Base-by-base conservation (phyloP, 2,329 filamentous ascomycete genomes). In the Aspergillus arachidicola region DNA sequence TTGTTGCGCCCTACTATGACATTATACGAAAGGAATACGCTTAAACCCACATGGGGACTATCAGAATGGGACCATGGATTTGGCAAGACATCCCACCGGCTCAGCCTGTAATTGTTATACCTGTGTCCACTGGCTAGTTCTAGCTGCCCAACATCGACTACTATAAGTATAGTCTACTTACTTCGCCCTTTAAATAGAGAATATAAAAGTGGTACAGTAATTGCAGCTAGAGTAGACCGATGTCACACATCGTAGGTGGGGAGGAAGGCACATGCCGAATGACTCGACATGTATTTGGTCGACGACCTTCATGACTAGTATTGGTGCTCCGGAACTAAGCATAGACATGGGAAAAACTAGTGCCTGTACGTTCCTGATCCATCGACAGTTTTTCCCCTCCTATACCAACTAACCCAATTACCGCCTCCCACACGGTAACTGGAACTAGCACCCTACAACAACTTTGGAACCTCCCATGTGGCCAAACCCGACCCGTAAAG, bases 1-100 rank as follows among this genome's bases (percentile, higher is more conserved):
- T 7, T 28, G 26, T 28, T 55, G 32, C 51, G 21, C 48, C 51
- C 51, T 55, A 23, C n/a, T 48, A 0, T 19, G 19, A 16, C 32
- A n/a, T 7, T 55, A 38, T 55, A 55, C 32, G 51, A 55, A 41
- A 38, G 32, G 51, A 55, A 55, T 38, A 55, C 51, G 32, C 32
- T 21, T 6, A 26, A 55, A 38, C 34, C 51, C n/a, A 55, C 32
- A 38, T 21, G 7, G 4, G 9, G 16, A 38, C 32, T 38, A 55
- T 55, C 32, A 11, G 23, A 7, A 32, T 36, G 51, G 30, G 32
- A 38, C 51, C 51, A 55, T 26, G 51, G 14, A 55, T 36, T 10
- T 10, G 14, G 12, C 7, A 19, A 2, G n/a, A 9, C 16, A 32
- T 23, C 23, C 19, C 19, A 16, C 32, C 32, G 28, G 9, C 50